Evolutionary conservation across 768 basidiomycete genomes (phyloP).

Genomic region (Boletus speciosus): DNA sequence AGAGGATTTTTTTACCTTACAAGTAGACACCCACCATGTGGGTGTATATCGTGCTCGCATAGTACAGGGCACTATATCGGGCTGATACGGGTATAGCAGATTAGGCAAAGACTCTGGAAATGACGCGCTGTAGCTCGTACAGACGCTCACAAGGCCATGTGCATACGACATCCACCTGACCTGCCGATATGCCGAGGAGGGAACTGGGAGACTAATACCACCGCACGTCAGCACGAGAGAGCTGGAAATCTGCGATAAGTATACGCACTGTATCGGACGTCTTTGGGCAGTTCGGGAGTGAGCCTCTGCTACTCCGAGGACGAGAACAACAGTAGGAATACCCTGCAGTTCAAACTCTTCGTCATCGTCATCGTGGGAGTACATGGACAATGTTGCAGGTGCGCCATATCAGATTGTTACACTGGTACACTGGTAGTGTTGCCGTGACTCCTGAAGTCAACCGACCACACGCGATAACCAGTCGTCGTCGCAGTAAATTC

Average conservation of each 20-base stretch:
- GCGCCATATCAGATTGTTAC: background rate
- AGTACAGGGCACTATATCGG: conserved; percentile 12
- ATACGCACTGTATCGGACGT: background rate
- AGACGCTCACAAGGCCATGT: conserved; percentile 9
- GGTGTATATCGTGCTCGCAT: background rate
- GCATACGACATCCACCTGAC: conserved; percentile 16
- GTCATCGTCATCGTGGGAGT: background rate
- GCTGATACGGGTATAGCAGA: conserved; percentile 3
- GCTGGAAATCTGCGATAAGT: no score
- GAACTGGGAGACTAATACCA: no score
- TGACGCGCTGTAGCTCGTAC: background rate
- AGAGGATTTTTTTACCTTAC: background rate
- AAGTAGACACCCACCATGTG: conserved; percentile 8
- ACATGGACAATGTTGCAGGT: background rate
- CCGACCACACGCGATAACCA: no score
- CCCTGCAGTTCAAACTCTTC: background rate
- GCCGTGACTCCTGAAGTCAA: no score
- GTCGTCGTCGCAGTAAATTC: no score
- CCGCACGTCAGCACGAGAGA: no score
- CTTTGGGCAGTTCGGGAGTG: background rate
- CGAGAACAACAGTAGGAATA: background rate
- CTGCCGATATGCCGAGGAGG: no score
- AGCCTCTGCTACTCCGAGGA: background rate
- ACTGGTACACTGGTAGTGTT: no score
- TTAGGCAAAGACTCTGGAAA: background rate